Conservation (phyloP, 768 basidiomycete genomes). For the Butyriboletus loyo region DNA sequence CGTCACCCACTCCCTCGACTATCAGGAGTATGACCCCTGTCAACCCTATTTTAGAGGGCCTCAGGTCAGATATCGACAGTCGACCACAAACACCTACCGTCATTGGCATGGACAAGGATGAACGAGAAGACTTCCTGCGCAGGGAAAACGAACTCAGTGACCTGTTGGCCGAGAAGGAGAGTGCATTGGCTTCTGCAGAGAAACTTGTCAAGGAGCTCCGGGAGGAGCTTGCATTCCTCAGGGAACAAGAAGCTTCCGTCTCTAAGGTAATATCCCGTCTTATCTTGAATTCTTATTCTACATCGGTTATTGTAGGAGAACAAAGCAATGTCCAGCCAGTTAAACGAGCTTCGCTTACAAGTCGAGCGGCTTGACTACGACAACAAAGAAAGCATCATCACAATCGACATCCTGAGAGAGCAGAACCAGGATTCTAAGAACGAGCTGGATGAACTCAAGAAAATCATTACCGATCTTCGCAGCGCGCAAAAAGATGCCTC, state of each 20-base stretch:
- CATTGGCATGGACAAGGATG: slow-evolving; percentile 88
- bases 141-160: slow-evolving; percentile 97
- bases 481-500: slow-evolving; percentile 78
- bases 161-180: slow-evolving; percentile 88
- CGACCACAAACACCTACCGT: slow-evolving; percentile 92
- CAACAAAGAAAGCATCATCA: slow-evolving; percentile 91
- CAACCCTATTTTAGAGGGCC: slow-evolving; percentile 67
- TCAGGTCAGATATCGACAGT: slow-evolving; percentile 71
- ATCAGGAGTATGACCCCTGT: slow-evolving; percentile 72
- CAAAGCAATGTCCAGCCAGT: slow-evolving; percentile 88
- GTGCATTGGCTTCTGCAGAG: slow-evolving; percentile 71
- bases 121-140: slow-evolving; percentile 93
- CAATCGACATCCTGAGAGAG: slow-evolving; percentile 92
- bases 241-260: slow-evolving; percentile 81
- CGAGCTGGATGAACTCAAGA: slow-evolving; percentile 88
- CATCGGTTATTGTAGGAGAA: slow-evolving; percentile 64
- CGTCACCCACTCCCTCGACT: slow-evolving; percentile 65
- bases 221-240: slow-evolving; percentile 86
- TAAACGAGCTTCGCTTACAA: slow-evolving; percentile 89
- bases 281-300: slow-evolving; percentile 4
- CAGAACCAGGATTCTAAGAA: slow-evolving; percentile 83
- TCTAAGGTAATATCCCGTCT: slow-evolving; percentile 54
- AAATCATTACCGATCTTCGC: slow-evolving; percentile 75
- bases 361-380: slow-evolving; percentile 93
- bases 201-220: slow-evolving; percentile 85